phyloP scores from a whole-genome alignment of 2,329 filamentous ascomycete genomes.

The Nemania sp. region DNA sequence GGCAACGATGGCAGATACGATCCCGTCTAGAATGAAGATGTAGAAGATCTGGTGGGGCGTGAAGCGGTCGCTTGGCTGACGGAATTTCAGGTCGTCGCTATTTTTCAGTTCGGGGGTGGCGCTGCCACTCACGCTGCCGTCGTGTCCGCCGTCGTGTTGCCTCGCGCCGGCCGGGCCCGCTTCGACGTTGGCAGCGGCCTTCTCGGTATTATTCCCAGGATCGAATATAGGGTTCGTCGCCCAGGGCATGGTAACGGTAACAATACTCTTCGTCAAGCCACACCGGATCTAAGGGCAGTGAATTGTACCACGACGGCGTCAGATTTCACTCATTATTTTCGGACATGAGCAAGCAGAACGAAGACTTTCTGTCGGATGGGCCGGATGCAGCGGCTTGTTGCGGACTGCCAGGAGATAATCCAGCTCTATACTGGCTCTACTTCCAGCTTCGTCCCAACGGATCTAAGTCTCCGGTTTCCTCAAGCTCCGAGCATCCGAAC shows the following conservation, averaged over 20 bases:
- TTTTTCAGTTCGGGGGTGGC: conserved; percentile 11
- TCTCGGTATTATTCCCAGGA: conserved; percentile 1
- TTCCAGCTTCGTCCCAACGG: too few relatives aligned
- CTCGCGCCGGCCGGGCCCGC: conserved; percentile 1
- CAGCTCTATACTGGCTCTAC: too few relatives aligned
- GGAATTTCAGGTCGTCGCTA: conserved; percentile 19
- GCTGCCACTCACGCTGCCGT: background rate
- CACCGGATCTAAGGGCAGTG: background rate
- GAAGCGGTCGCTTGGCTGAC: conserved; percentile 43
- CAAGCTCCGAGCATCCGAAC: too few relatives aligned
- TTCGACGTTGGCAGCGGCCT: conserved; percentile 26
- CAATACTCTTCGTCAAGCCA: too few relatives aligned
- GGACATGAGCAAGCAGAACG: too few relatives aligned
- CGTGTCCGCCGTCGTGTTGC: too few relatives aligned
- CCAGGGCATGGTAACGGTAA: conserved; percentile 33
- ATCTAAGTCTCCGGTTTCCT: too few relatives aligned
- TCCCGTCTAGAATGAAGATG: conserved; percentile 51
- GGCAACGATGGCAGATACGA: conserved; percentile 52
- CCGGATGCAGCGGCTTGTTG: conserved; percentile 1
- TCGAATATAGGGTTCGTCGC: conserved; percentile 33
- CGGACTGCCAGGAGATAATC: too few relatives aligned
- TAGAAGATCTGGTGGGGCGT: conserved; percentile 53
- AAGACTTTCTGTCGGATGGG: conserved; percentile 1
- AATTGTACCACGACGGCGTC: background rate
- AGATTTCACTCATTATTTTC: too few relatives aligned